Base-by-base conservation (phyloP, 2,329 filamentous ascomycete genomes). In the Talaromyces islandicus region DNA sequence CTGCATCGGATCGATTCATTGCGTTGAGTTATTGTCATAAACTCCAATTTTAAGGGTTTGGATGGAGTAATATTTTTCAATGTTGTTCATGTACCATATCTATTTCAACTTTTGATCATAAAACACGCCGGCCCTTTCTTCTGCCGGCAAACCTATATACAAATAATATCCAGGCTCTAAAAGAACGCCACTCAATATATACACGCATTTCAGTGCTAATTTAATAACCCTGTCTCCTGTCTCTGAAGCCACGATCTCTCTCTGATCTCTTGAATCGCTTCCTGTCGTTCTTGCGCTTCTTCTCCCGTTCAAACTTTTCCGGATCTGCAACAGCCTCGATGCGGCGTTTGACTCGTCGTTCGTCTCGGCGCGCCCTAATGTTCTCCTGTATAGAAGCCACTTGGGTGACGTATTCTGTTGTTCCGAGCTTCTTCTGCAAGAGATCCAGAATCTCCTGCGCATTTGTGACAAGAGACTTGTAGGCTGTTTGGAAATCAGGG, bases 351-450 rank as follows among this genome's bases (percentile, higher is more conserved):
- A 83, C 85, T 58, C 88, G 85, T 64, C 95, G 81, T 68, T 87
- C 85, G 71, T 91, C 85, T 65, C 94, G 82, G 68, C 88, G 85
- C 64, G 83, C 82, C 69, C 84, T 85, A n/a, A 94, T 87, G 17
- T 82, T 83, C 57, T 89, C 86, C 62, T 91, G 85, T 7, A 95
- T 90, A 46, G 83, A 83, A 43, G 90, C 75, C 69, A 97, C 80
- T 52, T 88, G 82, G 58, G 82, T 81, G n/a, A 92, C 86, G 76
- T 92, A 99, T 63, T 85, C 85, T 0, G 86, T 84, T 1, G 89
- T 91, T 46, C 93, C 94, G 56, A 96, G 81, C 70, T 90, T 92
- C 78, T 88, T 88, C 78, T 96, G 92, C 61, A 99, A 72, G n/a
- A 83, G 77, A 64, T 91, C 89, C 79, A 97, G 87, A 11, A 92